A percentile compares a stretch with the other conserved stretches of the same genome.
Conservation (phyloP, 805 yeast species). For the Torulaspora delbrueckii region DNA sequence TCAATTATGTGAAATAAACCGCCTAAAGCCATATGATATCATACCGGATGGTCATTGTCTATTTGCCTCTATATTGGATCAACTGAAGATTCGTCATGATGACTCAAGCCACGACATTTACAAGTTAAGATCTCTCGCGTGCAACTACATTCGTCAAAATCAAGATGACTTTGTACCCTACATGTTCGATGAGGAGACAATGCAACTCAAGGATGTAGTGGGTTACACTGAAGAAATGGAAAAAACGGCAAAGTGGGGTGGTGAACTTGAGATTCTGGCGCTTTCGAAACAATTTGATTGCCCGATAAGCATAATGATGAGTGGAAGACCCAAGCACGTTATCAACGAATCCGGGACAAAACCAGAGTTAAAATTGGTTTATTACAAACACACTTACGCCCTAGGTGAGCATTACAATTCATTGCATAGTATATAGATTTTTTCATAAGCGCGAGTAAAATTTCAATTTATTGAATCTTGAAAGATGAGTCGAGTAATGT, state of each 20-base stretch:
- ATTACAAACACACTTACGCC: conserved; percentile 79
- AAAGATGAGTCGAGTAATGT: conserved; percentile 6
- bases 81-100: conserved; percentile 51
- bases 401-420: conserved; percentile 96
- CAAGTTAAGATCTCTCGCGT: conserved; percentile 62
- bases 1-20: conserved; percentile 44
- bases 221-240: conserved; percentile 65
- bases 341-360: conserved; percentile 56
- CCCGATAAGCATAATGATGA: conserved; percentile 71
- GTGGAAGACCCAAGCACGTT: conserved; percentile 62
- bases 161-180: conserved; percentile 75
- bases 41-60: conserved; percentile 93
- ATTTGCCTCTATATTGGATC: conserved; percentile 82
- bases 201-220: conserved; percentile 57
- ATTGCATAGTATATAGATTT: conserved; percentile 41
- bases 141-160: conserved; percentile 57
- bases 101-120: conserved; percentile 22
- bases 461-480: background rate
- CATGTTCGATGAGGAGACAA: conserved; percentile 71
- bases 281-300: conserved; percentile 64
- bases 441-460: background rate
- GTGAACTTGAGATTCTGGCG: conserved; percentile 87
- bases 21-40: conserved; percentile 60
- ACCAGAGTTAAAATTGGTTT: conserved; percentile 64
- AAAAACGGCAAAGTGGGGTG: conserved; percentile 92